Percentiles rank a stretch among this genome's conserved stretches.
Evolutionary conservation across 164 flowering plant species (phyloP).

Genomic region (Tinospora cordifolia): DNA sequence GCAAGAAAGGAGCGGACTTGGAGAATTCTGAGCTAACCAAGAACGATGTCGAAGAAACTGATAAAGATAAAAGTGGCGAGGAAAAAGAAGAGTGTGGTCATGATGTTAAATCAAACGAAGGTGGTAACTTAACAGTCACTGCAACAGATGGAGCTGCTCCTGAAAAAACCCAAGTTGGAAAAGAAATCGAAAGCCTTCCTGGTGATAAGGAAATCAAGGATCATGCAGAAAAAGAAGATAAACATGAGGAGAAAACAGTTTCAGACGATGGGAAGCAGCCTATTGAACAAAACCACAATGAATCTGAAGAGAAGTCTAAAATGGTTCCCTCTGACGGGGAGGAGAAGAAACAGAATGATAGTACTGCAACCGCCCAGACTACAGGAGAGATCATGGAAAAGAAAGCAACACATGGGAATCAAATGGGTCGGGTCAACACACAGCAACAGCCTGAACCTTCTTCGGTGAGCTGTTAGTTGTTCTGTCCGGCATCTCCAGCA

Average conservation of each 20-base stretch:
- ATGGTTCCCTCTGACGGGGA: constrained; percentile 2
- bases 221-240: constrained; percentile 7
- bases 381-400: constrained; percentile 22
- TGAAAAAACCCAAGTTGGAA: constrained; percentile 5
- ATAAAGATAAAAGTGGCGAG: not conserved
- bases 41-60: constrained; percentile 8
- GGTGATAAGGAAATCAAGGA: constrained; percentile 3
- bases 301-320: constrained; percentile 16
- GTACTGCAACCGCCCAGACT: constrained; percentile 5
- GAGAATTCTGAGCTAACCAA: constrained; percentile 25
- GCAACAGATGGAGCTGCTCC: constrained; percentile 1
- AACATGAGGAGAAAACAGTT: constrained; percentile 8
- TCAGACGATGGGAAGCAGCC: constrained; percentile 13
- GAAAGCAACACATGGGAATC: constrained; percentile 17
- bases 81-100: constrained; percentile 5
- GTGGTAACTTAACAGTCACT: not conserved
- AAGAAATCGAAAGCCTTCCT: constrained; percentile 16
- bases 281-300: constrained; percentile 6
- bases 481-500: not conserved
- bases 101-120: constrained; percentile 8
- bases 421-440: constrained; percentile 17
- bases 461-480: constrained; percentile 18
- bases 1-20: constrained; percentile 25
- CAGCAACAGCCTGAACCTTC: constrained; percentile 20
- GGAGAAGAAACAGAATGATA: constrained; percentile 14